A percentile compares a stretch with the other conserved stretches of the same genome.
Conservation (phyloP, 768 basidiomycete species). For the Boletus pseudo-olivaceus region DNA sequence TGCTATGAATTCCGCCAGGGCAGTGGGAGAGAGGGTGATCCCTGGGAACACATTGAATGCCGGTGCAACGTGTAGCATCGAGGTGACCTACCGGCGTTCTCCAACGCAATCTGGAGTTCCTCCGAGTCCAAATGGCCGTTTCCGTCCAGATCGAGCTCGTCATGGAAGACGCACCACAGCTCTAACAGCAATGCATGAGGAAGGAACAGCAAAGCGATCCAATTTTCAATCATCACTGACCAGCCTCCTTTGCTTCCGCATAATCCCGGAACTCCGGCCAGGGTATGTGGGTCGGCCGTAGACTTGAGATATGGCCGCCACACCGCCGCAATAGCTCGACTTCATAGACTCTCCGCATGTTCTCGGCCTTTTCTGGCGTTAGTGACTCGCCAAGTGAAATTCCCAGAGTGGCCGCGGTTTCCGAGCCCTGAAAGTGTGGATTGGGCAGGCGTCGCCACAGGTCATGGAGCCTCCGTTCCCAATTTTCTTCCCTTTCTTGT, state of each 20-base stretch:
- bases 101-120: slow-evolving; percentile 60
- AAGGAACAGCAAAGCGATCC: slow-evolving; percentile 11
- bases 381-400: slow-evolving; percentile 26
- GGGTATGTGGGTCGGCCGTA: slow-evolving; percentile 44
- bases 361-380: slow-evolving; percentile 54
- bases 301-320: slow-evolving; percentile 41
- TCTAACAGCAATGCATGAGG: slow-evolving; percentile 43
- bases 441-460: slow-evolving; percentile 60
- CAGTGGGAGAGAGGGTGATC: slow-evolving; percentile 63
- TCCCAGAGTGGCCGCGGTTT: slow-evolving; percentile 18
- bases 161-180: slow-evolving; percentile 87
- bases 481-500: slow-evolving; percentile 57
- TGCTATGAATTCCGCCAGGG: slow-evolving; percentile 78
- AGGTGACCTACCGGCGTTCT: slow-evolving; percentile 58
- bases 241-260: slow-evolving; percentile 77
- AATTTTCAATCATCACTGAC: slow-evolving; percentile 40
- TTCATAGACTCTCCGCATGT: slow-evolving; percentile 69
- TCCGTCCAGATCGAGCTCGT: slow-evolving; percentile 86
- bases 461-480: slow-evolving; percentile 57
- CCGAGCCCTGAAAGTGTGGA: slow-evolving; percentile 25
- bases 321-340: slow-evolving; percentile 66
- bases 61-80: slow-evolving; percentile 20
- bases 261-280: slow-evolving; percentile 77
- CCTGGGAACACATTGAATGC: slow-evolving; percentile 42
- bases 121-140: slow-evolving; percentile 76